A percentile compares a stretch with the other conserved stretches of the same genome.
phyloP scores from a whole-genome alignment of 768 basidiomycete species.

The Mycena vitilis region DNA sequence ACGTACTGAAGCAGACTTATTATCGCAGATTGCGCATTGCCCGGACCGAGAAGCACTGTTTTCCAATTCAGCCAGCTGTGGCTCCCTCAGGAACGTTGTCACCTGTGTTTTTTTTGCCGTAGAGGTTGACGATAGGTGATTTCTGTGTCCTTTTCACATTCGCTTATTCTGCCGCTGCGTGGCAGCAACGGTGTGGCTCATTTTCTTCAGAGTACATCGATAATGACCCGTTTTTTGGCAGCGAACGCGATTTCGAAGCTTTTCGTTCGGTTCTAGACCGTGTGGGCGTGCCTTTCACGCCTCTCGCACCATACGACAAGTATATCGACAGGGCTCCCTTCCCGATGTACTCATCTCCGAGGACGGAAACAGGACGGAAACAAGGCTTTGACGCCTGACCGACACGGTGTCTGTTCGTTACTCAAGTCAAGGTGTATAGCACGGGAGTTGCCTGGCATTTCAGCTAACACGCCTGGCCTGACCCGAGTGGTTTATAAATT shows the following conservation, averaged over 20 bases:
- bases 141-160: too few species aligned
- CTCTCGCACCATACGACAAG: slow-evolving; percentile 1
- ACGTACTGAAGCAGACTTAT: not conserved
- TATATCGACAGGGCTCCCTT: not conserved
- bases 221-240: not conserved
- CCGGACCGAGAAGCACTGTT: not conserved
- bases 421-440: not conserved
- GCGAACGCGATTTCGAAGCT: slow-evolving; percentile 1
- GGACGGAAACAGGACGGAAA: not conserved
- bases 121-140: too few species aligned
- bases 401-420: not conserved
- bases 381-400: not conserved
- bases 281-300: slow-evolving; percentile 1
- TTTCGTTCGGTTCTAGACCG: not conserved
- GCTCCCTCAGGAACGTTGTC: not conserved
- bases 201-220: not conserved
- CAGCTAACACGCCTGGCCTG: slow-evolving; percentile 9
- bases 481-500: not conserved
- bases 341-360: slow-evolving; percentile 19
- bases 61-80: not conserved
- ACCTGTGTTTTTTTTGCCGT: not conserved
- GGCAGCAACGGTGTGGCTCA: too few species aligned
- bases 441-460: slow-evolving; percentile 23
- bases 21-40: not conserved
- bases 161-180: too few species aligned